Evolutionary conservation across 1,284 basidiomycete genomes (phyloP), one percentile per base, ranked within the genome.

Genomic region (Amylostereum areolatum): DNA sequence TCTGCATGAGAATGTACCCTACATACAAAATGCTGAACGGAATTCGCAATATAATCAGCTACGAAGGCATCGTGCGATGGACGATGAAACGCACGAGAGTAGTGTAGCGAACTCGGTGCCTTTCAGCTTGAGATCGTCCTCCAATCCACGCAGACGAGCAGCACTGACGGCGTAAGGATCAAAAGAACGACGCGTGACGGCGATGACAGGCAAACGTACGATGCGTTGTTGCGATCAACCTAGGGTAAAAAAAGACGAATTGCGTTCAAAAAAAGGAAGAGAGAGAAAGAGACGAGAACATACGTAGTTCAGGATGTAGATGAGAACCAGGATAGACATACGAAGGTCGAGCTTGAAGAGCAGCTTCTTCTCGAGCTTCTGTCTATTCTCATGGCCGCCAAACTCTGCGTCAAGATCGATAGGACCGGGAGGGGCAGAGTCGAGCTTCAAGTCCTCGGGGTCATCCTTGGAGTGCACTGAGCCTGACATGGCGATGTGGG

Each of bases 1-100:
- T 77, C 63, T 92, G 89, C 81, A 89, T 87, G 48, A 87, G 64
- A 54, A 87, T 81, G 59, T 92, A 91, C 28, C 86, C 88, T 43
- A 89, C 78, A 59, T 88, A 91, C 36, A 92, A 76, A 52, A 90
- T 80, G 25, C 81, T 82, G 18, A 18, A 18, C 18, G 18, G 18
- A 18, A 18, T 18, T 18, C 18, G 18, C 18, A 18, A 18, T 18
- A 18, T 18, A 18, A 18, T 18, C 18, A 18, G 18, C 18, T 18
- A 18, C 18, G 18, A 18, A 18, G 18, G 18, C 18, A 18, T 18
- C 18, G 18, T 18, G 18, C 18, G 18, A 18, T 18, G 18, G 18
- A 18, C 18, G 18, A 18, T 18, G 18, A 18, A 18, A 18, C 18
- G 18, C 18, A 18, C 18, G 18, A 18, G 31, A 92, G 65, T 27